Percentiles rank a stretch among this genome's conserved stretches.
Evolutionary conservation across 495 filamentous ascomycete genomes (phyloP).

Genomic region (Monascus purpureus): DNA sequence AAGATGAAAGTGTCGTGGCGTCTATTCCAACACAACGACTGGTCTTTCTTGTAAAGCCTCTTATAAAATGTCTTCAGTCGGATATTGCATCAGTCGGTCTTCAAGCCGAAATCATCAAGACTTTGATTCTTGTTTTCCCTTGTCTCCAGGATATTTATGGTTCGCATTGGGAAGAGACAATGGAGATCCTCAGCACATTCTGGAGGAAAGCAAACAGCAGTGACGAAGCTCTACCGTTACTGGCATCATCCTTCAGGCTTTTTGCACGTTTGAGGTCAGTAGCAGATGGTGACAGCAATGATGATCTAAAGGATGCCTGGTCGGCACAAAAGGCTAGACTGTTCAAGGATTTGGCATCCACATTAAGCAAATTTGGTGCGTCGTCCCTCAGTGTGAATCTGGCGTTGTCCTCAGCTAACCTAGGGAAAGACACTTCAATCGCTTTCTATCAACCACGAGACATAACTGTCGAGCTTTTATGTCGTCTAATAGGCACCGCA

Average conservation of each 20-base stretch:
- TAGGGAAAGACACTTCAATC: conserved; percentile 27
- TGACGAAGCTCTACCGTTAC: conserved; percentile 41
- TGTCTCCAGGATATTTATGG: conserved; percentile 67
- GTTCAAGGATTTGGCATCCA: conserved; percentile 42
- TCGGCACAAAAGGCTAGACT: conserved; percentile 32
- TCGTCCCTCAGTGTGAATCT: neutral
- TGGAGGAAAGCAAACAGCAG: conserved; percentile 34
- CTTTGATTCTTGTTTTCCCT: conserved; percentile 51
- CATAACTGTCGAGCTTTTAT: conserved; percentile 56
- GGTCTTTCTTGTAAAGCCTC: conserved; percentile 68
- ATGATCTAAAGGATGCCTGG: conserved; percentile 71
- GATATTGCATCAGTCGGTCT: conserved; percentile 25
- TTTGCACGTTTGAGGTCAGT: conserved; percentile 44
- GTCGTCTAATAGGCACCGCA: conserved; percentile 45
- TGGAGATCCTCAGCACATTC: conserved; percentile 41
- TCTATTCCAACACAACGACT: conserved; percentile 62
- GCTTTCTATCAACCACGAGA: conserved; percentile 47
- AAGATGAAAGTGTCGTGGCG: conserved; percentile 32
- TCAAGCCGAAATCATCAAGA: conserved; percentile 43
- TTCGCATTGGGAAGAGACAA: conserved; percentile 60
- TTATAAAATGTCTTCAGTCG: conserved; percentile 53
- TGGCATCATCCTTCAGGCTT: conserved; percentile 60
- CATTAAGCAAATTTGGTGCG: conserved; percentile 29
- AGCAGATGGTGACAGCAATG: conserved; percentile 51
- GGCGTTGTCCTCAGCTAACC: conserved; percentile 6